A percentile compares a stretch with the other conserved stretches of the same genome.
These are phyloP conservation scores for Helotiales sp. DNA, from an alignment of 2,329 filamentous ascomycete genomes.

Conservation along the genomic window DNA sequence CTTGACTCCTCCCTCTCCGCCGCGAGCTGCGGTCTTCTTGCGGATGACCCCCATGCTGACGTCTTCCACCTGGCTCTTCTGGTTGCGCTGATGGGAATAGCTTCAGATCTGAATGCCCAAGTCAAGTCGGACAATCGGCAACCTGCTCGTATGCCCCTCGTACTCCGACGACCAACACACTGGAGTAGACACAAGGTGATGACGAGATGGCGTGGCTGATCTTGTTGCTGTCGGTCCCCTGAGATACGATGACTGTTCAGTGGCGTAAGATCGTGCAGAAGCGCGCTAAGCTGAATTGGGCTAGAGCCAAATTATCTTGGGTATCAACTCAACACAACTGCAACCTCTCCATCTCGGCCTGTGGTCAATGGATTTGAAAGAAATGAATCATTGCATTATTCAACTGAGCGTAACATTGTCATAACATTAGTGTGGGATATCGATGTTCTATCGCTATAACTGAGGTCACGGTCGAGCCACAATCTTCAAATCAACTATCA, in stretches of 20 bases:
- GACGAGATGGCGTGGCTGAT: constrained; percentile 1
- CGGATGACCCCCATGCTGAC: constrained; percentile 83
- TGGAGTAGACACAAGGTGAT: neutral
- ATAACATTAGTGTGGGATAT: too few species aligned
- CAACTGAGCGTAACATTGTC: too few species aligned
- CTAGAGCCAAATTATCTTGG: too few species aligned
- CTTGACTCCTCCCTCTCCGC: constrained; percentile 86
- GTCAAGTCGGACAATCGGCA: neutral
- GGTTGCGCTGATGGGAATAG: neutral
- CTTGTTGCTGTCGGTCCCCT: constrained; percentile 1
- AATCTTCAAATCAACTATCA: too few species aligned
- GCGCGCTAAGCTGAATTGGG: neutral
- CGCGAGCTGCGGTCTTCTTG: constrained; percentile 86
- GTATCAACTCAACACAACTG: too few species aligned
- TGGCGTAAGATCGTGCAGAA: constrained; percentile 1
- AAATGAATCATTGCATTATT: too few species aligned
- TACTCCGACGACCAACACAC: neutral
- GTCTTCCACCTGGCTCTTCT: neutral
- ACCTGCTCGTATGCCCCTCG: neutral
- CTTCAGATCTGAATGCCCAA: neutral
- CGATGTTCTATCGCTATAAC: too few species aligned
- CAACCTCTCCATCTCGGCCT: too few species aligned
- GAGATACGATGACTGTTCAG: neutral
- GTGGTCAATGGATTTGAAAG: too few species aligned
- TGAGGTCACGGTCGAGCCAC: too few species aligned